A percentile compares a stretch with the other conserved stretches of the same genome.
Evolutionary conservation across 2,329 filamentous ascomycete species (phyloP).

Genomic region (Exophiala alcalophila): DNA sequence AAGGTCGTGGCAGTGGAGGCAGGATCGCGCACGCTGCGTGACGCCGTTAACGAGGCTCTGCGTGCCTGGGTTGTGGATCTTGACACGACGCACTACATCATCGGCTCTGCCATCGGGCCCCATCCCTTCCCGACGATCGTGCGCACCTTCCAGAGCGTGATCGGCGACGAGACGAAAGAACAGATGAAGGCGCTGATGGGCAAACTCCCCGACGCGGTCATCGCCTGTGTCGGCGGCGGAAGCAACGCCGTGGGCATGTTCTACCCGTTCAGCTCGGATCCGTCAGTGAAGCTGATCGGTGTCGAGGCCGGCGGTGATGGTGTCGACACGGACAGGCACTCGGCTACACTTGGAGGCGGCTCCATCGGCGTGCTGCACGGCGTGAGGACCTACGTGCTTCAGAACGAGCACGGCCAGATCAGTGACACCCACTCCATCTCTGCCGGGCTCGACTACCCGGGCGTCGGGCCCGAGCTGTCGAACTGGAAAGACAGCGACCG

Average conservation of each 20-base stretch:
- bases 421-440: constrained; percentile 94
- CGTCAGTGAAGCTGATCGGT: constrained; percentile 80
- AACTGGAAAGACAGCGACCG: constrained; percentile 88
- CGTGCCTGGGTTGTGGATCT: constrained; percentile 92
- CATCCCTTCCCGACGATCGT: constrained; percentile 98
- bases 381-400: constrained; percentile 91
- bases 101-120: constrained; percentile 93
- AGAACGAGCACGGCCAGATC: constrained; percentile 91
- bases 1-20: constrained; percentile 90
- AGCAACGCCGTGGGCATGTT: constrained; percentile 98
- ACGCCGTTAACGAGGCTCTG: constrained; percentile 92
- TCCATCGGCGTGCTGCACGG: constrained; percentile 92
- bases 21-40: constrained; percentile 76
- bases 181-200: constrained; percentile 83
- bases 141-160: constrained; percentile 94
- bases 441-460: constrained; percentile 93
- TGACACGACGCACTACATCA: constrained; percentile 95
- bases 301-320: constrained; percentile 96
- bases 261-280: constrained; percentile 87
- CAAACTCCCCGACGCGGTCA: constrained; percentile 90
- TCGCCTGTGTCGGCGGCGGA: constrained; percentile 93
- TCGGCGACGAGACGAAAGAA: constrained; percentile 88
- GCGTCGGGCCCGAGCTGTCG: constrained; percentile 88
- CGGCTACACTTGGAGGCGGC: constrained; percentile 81
- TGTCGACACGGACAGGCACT: constrained; percentile 78